Base-by-base conservation (phyloP, 2,329 filamentous ascomycete genomes). In the Botrytis paeoniae region DNA sequence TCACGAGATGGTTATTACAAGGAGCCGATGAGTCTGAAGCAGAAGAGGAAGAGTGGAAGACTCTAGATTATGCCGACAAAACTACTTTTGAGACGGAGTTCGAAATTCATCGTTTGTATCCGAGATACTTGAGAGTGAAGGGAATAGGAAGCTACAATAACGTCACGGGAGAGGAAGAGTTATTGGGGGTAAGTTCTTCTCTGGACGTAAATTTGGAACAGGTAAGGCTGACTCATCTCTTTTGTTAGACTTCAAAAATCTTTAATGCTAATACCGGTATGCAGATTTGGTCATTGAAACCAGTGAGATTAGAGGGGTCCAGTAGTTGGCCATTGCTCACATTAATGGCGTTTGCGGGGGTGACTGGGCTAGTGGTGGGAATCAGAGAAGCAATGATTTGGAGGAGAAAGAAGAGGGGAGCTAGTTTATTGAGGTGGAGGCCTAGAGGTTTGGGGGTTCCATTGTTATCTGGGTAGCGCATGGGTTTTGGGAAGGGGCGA, bases 1-100 rank as follows among this genome's bases (percentile, higher is more conserved):
- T 84, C 0, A 80, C 77, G 4, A 59, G 72, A 6, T 87, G 88
- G 88, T 82, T 71, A 32, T 54, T 71, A 57, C 41, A 69, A 73
- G 71, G 57, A 20, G 65, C 57, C 6, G 71, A 73, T 48, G 66
- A 70, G 6, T 18, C 41, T 20, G 65, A 45, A 32, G 64, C 57
- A 14, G 41, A 48, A 43, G 71, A 70, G 25, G 41, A 63, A 35
- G 41, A 60, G 39, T 71, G 69, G 69, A 45, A 39, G 45, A 64
- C 59, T 48, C 18, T 71, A 7, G 60, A 65, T 64, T 65, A 71
- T 43, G 60, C 69, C 25, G 69, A 71, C 18, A 71, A 71, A 51
- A 71, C 22, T 16, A 51, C 43, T 16, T 71, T 71, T n/a, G 69
- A 71, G 22, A 71, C 69, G 35, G 69, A 64, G 20, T 71, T 71